Evolutionary conservation across 352 stramenopile species (phyloP).

Genomic region (Phytophthora chlamydospora): DNA sequence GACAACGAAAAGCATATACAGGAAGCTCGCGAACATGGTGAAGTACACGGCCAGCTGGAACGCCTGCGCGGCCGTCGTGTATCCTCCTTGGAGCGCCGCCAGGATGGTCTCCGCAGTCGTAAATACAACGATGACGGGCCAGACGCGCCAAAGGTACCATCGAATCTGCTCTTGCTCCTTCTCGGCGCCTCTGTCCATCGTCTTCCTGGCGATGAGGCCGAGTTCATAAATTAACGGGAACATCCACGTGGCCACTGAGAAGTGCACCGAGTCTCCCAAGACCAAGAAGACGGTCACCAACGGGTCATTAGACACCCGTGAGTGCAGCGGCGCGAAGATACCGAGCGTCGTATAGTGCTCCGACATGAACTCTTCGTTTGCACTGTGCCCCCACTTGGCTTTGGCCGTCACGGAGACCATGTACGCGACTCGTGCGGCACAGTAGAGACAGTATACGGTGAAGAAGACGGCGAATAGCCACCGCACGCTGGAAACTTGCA

Average conservation of each 20-base stretch:
- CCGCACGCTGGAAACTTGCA: slow-evolving; percentile 51
- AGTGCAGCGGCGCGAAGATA: slow-evolving; percentile 43
- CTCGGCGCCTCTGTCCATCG: slow-evolving; percentile 47
- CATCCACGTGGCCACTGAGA: slow-evolving; percentile 44
- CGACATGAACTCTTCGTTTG: slow-evolving; percentile 22
- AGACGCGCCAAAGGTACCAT: slow-evolving; percentile 32
- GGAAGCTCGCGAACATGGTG: slow-evolving; percentile 45
- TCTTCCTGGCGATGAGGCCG: slow-evolving; percentile 40
- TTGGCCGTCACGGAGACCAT: slow-evolving; percentile 26
- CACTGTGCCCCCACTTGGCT: slow-evolving; percentile 9
- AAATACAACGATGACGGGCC: slow-evolving; percentile 35
- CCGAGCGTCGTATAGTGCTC: slow-evolving; percentile 39
- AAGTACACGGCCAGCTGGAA: slow-evolving; percentile 47
- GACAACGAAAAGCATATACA: slow-evolving; percentile 48
- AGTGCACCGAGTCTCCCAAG: slow-evolving; percentile 40
- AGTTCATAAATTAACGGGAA: slow-evolving; percentile 51
- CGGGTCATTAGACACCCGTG: slow-evolving; percentile 24
- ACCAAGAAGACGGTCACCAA: slow-evolving; percentile 32
- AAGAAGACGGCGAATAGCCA: slow-evolving; percentile 69
- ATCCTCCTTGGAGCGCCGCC: slow-evolving; percentile 32
- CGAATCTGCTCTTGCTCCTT: slow-evolving; percentile 44
- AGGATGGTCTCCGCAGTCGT: slow-evolving; percentile 31
- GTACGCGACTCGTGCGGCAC: slow-evolving; percentile 36
- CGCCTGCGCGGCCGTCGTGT: slow-evolving; percentile 46
- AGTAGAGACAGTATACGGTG: slow-evolving; percentile 42